Conservation (phyloP, 345 rosid genomes). For the Diplotaxis tenuifolia region DNA sequence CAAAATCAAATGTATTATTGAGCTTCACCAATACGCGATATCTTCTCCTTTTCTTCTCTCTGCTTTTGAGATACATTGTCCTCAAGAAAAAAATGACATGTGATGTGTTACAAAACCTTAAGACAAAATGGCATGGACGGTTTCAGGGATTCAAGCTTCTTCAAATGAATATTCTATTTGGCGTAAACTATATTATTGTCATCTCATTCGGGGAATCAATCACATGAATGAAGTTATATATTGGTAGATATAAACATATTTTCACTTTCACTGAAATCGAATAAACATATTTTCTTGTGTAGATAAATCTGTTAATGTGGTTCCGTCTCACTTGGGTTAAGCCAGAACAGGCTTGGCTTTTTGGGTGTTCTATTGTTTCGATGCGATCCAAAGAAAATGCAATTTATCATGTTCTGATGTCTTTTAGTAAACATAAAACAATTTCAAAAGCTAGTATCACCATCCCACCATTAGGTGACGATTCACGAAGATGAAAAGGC, state of each 20-base stretch:
- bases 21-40: conserved; percentile 4
- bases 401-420: not conserved
- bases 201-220: not conserved
- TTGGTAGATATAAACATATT: not conserved
- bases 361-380: not conserved
- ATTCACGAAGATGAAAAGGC: conserved; percentile 12
- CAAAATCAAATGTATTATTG: not conserved
- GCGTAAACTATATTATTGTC: not conserved
- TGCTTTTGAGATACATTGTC: conserved; percentile 19
- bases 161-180: not conserved
- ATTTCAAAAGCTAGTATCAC: not conserved
- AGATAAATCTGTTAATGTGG: not conserved
- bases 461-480: not conserved
- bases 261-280: too few species aligned
- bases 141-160: not conserved
- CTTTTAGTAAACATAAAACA: not conserved
- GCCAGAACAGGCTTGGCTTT: not conserved
- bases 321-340: not conserved
- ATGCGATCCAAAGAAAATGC: not conserved
- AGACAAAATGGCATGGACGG: conserved; percentile 11
- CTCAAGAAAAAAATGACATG: conserved; percentile 17
- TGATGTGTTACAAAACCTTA: conserved; percentile 20
- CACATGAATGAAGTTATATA: not conserved
- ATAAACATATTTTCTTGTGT: not conserved
- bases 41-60: not conserved